Evolutionary conservation across 1,139 yeast species (phyloP), one percentile per base, ranked within the genome.

Genomic region (Arxiozyma heterogenica): DNA sequence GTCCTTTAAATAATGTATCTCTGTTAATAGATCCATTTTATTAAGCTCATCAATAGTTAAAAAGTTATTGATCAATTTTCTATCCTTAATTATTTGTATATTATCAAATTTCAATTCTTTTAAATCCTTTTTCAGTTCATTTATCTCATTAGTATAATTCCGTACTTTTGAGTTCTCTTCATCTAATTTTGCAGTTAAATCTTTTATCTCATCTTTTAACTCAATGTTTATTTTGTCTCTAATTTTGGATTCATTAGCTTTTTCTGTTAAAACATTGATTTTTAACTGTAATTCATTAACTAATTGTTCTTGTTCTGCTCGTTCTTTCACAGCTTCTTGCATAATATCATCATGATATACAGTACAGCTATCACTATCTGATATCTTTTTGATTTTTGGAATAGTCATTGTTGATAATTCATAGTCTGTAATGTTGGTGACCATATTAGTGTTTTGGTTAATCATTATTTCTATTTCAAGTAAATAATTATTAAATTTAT

Each of bases 11-110:
- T 46, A 46, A 46, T 46, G 51, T 22, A 61, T 54, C 42, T 61
- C 61, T 12, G 60, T 51, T 15, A 59, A 48, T 20, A 61, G 50
- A 39, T 57, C 58, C 2, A 58, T 21, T 27, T 54, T 54, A 25
- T 54, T 55, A 11, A 49, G 41, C 11, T 52, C 51, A 17, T 55
- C 52, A 42, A 49, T 41, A 15, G 56, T 55, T 22, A 54, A 21
- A 8, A 50, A 38, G 12, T 55, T 23, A n/a, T 52, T 50, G 20
- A 49, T 44, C 12, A 51, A 17, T 15, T 27, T 41, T 4, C 34
- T 41, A 38, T 51, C 50, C n/a, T 27, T 39, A 25, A 50, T 39
- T 15, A 44, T 15, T 27, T 52, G 58, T 20, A 53, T 53, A 27
- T 51, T 47, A 3, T 51, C 22, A 4, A 53, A 38, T 25, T 47